Evolutionary conservation across 148 eudicot species (phyloP), one percentile per base, ranked within the genome.

Genomic region (Oxyria digyna): DNA sequence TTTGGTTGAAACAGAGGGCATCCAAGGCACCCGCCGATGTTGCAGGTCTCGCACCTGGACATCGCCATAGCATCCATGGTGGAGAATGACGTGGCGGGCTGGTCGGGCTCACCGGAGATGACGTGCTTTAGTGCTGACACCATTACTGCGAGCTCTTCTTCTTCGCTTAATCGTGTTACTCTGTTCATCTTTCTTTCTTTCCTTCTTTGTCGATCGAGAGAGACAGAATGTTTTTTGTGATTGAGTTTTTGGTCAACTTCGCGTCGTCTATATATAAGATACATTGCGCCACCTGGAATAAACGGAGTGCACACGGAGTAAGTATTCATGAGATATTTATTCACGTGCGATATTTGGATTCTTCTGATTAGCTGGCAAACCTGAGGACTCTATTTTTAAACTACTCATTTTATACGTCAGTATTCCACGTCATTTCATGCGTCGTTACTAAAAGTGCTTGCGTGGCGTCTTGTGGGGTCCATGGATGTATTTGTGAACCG

Each of bases 91-190:
- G 69, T 9, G 45, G 33, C 1, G 52, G 27, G 29, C 11, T 3
- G 29, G 0, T 24, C 62, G 23, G 17, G 17, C 12, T 40, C n/a
- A 27, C 79, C 76, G 33, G 79, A 74, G 52, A 85, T 79, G 13
- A 83, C 85, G 62, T 78, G 78, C 9, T 55, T 13, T 0, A 85
- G 74, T 1, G 85, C 80, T 2, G 84, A 75, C 11, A 83, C 89
- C 72, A 85, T 81, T 38, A 79, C 62, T 18, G 72, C 55, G 68
- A 49, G 72, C 57, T 83, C 87, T 48, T 80, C 70, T 0, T 83
- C 81, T 0, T 21, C 31, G 3, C 57, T 70, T 18, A 74, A 21
- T 29, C 64, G 64, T 27, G 0, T 27, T 57, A 6, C 64, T 27
- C 35, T 57, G 64, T 57, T 57, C 64, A 57, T 57, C 64, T 14